Conservation (phyloP, 176 grass and related monocot genomes). For the Carex scoparia region DNA sequence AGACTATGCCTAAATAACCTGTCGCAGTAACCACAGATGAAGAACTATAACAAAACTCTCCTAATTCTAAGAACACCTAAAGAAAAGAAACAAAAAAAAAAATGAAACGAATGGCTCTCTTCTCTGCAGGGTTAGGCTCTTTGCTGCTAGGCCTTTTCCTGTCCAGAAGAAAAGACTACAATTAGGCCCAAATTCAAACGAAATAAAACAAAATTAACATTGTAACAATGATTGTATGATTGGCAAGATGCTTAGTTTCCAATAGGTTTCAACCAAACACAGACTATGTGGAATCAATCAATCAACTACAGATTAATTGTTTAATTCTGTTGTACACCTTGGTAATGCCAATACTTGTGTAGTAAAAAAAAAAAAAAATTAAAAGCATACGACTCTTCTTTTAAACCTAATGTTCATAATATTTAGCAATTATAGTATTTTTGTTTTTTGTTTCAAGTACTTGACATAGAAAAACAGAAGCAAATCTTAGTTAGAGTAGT, state of each 20-base stretch:
- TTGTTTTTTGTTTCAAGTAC: background rate
- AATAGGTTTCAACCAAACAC: background rate
- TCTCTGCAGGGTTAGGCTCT: background rate
- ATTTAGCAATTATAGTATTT: background rate
- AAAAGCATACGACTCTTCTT: background rate
- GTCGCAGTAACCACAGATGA: background rate
- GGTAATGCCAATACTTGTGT: too few relatives aligned
- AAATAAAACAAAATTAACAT: background rate
- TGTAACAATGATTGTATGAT: background rate
- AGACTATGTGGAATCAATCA: background rate
- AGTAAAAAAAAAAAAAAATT: too few relatives aligned
- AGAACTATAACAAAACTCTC: conserved; percentile 4
- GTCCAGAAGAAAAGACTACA: background rate
- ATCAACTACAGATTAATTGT: background rate
- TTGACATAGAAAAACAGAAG: background rate
- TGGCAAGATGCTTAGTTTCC: background rate
- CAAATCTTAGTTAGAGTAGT: background rate
- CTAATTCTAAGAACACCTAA: background rate
- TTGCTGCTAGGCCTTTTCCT: background rate
- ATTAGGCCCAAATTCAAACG: background rate
- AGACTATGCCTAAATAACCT: conserved; percentile 9
- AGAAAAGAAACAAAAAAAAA: conserved; percentile 7
- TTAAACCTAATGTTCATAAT: background rate
- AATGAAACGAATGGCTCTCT: conserved; percentile 12
- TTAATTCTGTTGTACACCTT: background rate